Evolutionary conservation across 2,329 filamentous ascomycete species (phyloP), one percentile per base, ranked within the genome.

Genomic region (Dactylella cylindrospora): DNA sequence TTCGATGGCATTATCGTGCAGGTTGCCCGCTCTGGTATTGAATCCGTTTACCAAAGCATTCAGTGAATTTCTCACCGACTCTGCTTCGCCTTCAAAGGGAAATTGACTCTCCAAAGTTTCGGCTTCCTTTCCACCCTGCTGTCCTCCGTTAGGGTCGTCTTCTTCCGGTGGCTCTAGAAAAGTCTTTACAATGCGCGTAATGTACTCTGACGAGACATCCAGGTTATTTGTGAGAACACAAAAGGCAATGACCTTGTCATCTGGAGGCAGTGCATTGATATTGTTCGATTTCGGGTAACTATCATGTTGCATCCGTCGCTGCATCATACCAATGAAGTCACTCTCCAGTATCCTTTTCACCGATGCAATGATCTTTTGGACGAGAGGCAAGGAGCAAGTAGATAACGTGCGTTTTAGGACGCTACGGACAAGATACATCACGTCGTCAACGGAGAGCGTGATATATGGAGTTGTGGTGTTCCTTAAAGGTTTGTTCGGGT

Each of bases 341-440:
- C 84, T 83, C 23, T 86, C 84, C 3, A 98, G 80, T 0, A 98
- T 84, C 26, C 89, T 82, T 13, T 85, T 82, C 3, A 97, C 78
- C 0, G 84, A 86, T 1, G 90, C 86, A 20, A 96, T 75, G 5
- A 95, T 86, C 53, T 82, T 87, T 33, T 82, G 82, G 17, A 95
- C 80, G 2, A 95, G 84, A 13, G 84, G 79, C 67, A 84, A 79
- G 71, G 96, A 90, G 1, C 87, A 88, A 0, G 94, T 97, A 0
- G 88, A 85, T 17, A 97, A 77, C 0, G 89, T 87, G 66, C 91
- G 85, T 66, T 94, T 86, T 5, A 97, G 78, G 26, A 97, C 86
- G 44, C 91, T 85, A 71, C 94, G 95, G 71, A 95, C 88, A 68
- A 98, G 96, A 74, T 97, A 98, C 91, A 98, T 97, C 70, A 97